A percentile compares a stretch with the other conserved stretches of the same genome.
phyloP scores from a whole-genome alignment of 1,139 yeast species.

The Nadsonia commutata region DNA sequence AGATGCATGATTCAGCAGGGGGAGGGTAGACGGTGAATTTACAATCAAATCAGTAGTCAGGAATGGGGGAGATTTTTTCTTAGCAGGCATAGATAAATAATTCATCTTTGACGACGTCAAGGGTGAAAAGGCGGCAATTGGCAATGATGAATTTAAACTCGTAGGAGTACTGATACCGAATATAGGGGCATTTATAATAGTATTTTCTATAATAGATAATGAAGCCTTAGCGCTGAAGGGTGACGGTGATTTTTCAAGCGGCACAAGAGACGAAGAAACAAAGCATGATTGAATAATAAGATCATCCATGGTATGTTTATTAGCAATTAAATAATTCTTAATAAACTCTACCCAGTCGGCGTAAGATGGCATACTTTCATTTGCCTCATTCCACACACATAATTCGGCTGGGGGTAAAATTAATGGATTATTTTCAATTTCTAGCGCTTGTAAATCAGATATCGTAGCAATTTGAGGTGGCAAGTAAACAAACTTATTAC shows the following conservation, averaged over 20 bases:
- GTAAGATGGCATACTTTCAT: conserved; percentile 26
- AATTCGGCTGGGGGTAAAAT: conserved; percentile 32
- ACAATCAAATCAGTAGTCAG: not conserved
- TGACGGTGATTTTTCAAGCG: not conserved
- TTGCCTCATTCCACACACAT: conserved; percentile 16
- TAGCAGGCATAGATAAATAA: not conserved
- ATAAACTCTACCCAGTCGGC: conserved; percentile 44
- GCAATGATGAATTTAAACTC: conserved; percentile 3
- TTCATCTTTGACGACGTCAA: not conserved
- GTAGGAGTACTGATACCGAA: no score
- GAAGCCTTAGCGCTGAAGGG: not conserved
- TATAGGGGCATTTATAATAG: not conserved
- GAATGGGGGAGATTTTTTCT: not conserved
- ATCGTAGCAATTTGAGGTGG: conserved; percentile 44
- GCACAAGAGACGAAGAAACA: not conserved
- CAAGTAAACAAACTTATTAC: conserved; percentile 44
- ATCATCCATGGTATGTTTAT: conserved; percentile 8
- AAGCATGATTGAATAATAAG: conserved; percentile 4
- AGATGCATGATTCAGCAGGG: not conserved
- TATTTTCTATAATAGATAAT: not conserved
- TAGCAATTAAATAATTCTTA: conserved; percentile 27
- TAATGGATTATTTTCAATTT: conserved; percentile 56
- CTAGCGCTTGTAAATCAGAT: conserved; percentile 41
- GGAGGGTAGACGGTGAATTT: not conserved
- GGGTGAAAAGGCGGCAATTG: not conserved